Evolutionary conservation across 441 rosid species (phyloP).

Genomic region (Corymbia calophylla): DNA sequence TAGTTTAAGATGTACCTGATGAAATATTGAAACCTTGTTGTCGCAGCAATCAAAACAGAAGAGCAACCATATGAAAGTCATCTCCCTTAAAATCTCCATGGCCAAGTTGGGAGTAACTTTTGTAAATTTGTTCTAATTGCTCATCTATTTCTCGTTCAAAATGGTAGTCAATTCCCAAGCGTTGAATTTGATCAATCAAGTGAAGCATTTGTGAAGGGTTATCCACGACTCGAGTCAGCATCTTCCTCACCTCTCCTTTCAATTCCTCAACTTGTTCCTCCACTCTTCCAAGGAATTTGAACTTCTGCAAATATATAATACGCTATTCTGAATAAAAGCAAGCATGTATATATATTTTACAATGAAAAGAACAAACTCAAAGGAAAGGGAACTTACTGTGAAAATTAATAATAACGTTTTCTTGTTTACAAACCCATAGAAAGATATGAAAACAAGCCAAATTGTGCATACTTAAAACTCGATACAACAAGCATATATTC

Average conservation of each 20-base stretch:
- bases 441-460: neutral
- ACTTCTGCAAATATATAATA: neutral
- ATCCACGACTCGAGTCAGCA: neutral
- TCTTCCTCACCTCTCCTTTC: neutral
- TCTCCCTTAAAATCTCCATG: neutral
- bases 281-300: neutral
- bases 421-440: neutral
- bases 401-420: neutral
- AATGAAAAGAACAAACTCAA: neutral
- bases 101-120: too few species aligned
- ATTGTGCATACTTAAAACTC: neutral
- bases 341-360: neutral
- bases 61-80: neutral
- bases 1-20: neutral
- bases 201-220: neutral
- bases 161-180: neutral
- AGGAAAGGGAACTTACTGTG: neutral
- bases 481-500: neutral
- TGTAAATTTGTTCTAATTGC: too few species aligned
- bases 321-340: neutral
- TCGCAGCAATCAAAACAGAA: neutral
- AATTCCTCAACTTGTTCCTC: neutral
- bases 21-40: neutral
- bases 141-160: neutral
- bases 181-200: neutral